Evolutionary conservation across 129 eudicot species (phyloP).

Genomic region (Centaurea solstitialis): DNA sequence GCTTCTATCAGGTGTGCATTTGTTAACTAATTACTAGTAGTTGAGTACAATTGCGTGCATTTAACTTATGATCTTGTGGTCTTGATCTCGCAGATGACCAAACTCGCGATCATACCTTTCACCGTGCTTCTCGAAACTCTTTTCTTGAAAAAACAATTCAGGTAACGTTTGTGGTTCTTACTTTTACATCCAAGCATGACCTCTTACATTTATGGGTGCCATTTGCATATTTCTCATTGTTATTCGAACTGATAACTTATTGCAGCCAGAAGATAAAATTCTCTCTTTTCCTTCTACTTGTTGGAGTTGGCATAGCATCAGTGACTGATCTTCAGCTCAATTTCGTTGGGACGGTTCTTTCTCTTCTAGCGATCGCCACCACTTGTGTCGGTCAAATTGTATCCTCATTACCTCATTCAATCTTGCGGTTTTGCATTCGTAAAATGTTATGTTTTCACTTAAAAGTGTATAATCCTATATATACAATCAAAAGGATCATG

Average conservation of each 20-base stretch:
- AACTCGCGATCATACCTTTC: constrained; percentile 72
- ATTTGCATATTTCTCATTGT: background rate
- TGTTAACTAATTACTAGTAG: background rate
- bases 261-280: constrained; percentile 64
- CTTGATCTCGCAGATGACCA: constrained; percentile 57
- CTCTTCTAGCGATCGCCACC: constrained; percentile 64
- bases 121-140: constrained; percentile 66
- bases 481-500: background rate
- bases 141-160: constrained; percentile 63
- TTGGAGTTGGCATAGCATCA: constrained; percentile 80
- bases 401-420: constrained; percentile 23
- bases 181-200: too few species aligned
- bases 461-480: too few species aligned
- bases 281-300: constrained; percentile 53
- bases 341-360: constrained; percentile 53
- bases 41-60: background rate
- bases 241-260: background rate
- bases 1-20: constrained; percentile 61
- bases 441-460: background rate
- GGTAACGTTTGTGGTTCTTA: too few species aligned
- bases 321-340: constrained; percentile 77
- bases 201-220: too few species aligned
- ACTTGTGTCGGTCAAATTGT: constrained; percentile 80
- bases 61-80: background rate
- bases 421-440: background rate